Evolutionary conservation across 140 eudicot species (phyloP), one percentile per base, ranked within the genome.

Genomic region (Cichorium intybus): DNA sequence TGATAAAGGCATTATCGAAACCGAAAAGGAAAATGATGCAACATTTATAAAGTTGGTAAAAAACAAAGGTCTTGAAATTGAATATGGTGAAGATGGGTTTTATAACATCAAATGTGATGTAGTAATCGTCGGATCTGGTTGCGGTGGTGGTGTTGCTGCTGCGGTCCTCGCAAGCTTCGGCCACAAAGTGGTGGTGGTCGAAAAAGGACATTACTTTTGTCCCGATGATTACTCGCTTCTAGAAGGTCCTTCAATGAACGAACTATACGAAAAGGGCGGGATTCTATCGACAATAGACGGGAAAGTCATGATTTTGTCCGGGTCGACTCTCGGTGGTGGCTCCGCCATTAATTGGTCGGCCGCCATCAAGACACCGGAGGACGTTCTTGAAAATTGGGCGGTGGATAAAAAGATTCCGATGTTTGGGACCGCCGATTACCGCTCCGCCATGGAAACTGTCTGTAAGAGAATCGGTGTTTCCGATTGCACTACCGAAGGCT

Each of bases 121-220:
- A 3, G 85, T 86, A 11, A 86, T 93, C 17, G 84, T 93, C 1
- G 99, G 99, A 26, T 93, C 97, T 8, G 99, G 99, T 28, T 85
- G 95, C 46, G 97, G 99, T 20, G 99, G 99, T 2, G 99, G 95
- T 10, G 97, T 93, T 61, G 95, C 97, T 10, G 99, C 99, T 0
- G 87, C 95, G 2, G 75, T 84, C 75, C 91, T 93, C 2, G 87
- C 99, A 2, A 49, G 57, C 16, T 71, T 88, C 1, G 99, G 99
- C 22, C 79, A 77, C 11, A 93, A 89, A 75, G 97, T 93, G 35
- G 58, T 93, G 33, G 90, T 89, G 56, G 68, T 93, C 5, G 99
- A 93, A 23, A 93, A 89, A 64, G 99, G 99, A 15, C 79, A 80
- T 45, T 93, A 93, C 70, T 93, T 77, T 63, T 86, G 74, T 4